Evolutionary conservation across 202 grass and related monocot species (phyloP), one percentile per base, ranked within the genome.

Genomic region (Musa balbisiana): DNA sequence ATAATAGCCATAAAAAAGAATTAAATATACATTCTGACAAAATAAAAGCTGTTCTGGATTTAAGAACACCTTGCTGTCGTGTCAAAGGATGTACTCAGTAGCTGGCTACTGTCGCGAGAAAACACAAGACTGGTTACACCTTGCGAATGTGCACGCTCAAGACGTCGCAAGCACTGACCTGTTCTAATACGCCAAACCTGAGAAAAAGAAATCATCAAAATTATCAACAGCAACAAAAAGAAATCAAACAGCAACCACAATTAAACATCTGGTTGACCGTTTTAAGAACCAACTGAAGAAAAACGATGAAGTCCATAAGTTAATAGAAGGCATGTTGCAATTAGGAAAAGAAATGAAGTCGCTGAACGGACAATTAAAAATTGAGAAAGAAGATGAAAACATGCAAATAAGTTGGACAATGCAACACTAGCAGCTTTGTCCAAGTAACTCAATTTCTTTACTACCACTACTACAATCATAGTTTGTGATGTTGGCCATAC

Each of bases 181-280:
- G 95, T 95, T 80, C 91, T 82, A 80, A 99, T 87, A 82, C 89
- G 91, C 95, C 95, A 99, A 87, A 99, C 95, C 91, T 99, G 33
- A 79, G 20, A 21, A 73, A 17, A 64, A 25, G 10, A 49, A 76
- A 23, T 43, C 29, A 51, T 17, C 27, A 60, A 11, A 60, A 11
- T 49, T 75, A 62, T 27, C 27, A 50, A 22, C 10, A 62, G 10
- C 65, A 49, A 67, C 15, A 43, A 43, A 43, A 17, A 43, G 49
- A 51, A 70, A 70, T 70, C 17, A 50, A 21, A 19, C 9, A 70
- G 27, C 20, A 70, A 43, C 33, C 33, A 43, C 33, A 43, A 43
- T 43, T 43, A 43, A 43, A 43, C 33, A 43, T 43, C 6, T 8
- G 33, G 33, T 43, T 43, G 4, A 5, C 5, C 33, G 8, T 43